Base-by-base conservation (phyloP, 257 asterid genomes). In the Solanum paucissectum region DNA sequence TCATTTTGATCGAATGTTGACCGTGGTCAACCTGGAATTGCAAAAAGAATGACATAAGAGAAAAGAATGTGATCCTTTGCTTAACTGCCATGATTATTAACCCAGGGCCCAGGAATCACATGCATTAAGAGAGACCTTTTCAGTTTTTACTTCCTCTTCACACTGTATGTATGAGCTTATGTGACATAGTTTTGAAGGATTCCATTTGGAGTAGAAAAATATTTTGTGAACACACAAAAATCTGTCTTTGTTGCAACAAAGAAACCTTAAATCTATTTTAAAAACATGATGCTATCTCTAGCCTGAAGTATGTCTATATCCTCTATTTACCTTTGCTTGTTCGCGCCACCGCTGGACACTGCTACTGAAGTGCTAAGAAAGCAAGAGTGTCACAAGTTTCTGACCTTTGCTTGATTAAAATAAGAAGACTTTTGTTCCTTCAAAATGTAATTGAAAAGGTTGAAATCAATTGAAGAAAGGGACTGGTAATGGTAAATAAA, bases 31-130 rank as follows among this genome's bases (percentile, higher is more conserved):
- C 2, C 6, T 27, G 18, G 66, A 44, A 64, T 38, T 64, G 79
- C 87, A 62, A 42, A 37, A 58, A 34, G 25, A 33, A 34, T 7
- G 12, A 66, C 75, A 2, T 21, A 0, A 23, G 74, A 60, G 75
- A 83, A 83, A 60, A 83, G 87, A 85, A 85, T 85, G 20, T 37
- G 42, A 85, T 85, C 29, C 87, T 66, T 85, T 37, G 29, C 87
- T 66, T 66, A 66, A 25, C 12, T 81, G 69, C 37, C 69, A 81
- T 29, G 42, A 81, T 10, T 81, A 29, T 10, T 29, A 29, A 9
- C 66, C 68, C 5, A 49, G 69, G 69, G 20, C 25, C 38, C 68
- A 46, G 68, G 69, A 81, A 81, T 46, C 40, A 81, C 42, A 2
- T 79, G 85, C 21, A 44, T 44, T 44, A 79, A 79, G 85, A 79